phyloP scores from a whole-genome alignment of 768 basidiomycete genomes.

The Termitomyces sp. region DNA sequence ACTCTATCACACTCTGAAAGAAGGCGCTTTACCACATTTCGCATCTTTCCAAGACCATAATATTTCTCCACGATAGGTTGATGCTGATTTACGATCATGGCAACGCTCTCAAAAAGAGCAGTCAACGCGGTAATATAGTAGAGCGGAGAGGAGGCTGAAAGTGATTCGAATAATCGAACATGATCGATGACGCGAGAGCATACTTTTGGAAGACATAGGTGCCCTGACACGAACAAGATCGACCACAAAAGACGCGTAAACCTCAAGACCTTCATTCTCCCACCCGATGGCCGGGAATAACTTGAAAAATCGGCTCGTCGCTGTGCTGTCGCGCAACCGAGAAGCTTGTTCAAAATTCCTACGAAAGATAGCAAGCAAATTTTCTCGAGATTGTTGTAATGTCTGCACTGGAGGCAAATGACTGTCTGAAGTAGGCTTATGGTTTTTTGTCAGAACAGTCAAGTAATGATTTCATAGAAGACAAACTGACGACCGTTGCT shows the following conservation, averaged over 20 bases:
- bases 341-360: slow-evolving; percentile 84
- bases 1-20: slow-evolving; percentile 87
- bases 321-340: slow-evolving; percentile 73
- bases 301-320: slow-evolving; percentile 93
- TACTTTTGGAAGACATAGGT: slow-evolving; percentile 82
- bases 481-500: slow-evolving; percentile 68
- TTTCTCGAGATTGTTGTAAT: slow-evolving; percentile 68
- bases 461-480: no score
- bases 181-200: slow-evolving; percentile 10
- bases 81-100: slow-evolving; percentile 95
- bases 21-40: slow-evolving; percentile 66
- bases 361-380: slow-evolving; percentile 73
- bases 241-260: slow-evolving; percentile 91
- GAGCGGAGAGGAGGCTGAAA: slow-evolving; percentile 81
- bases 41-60: slow-evolving; percentile 89
- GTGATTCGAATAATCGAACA: slow-evolving; percentile 5
- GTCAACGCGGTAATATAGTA: slow-evolving; percentile 91
- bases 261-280: slow-evolving; percentile 87
- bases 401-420: slow-evolving; percentile 86
- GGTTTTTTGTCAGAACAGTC: slow-evolving; percentile 1
- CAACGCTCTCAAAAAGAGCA: slow-evolving; percentile 91
- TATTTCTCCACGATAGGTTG: slow-evolving; percentile 98
- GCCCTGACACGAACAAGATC: slow-evolving; percentile 80
- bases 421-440: slow-evolving; percentile 85
- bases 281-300: slow-evolving; percentile 95